Evolutionary conservation across 1,284 basidiomycete species (phyloP), one percentile per base, ranked within the genome.

Genomic region (Ceratobasidium sp.): DNA sequence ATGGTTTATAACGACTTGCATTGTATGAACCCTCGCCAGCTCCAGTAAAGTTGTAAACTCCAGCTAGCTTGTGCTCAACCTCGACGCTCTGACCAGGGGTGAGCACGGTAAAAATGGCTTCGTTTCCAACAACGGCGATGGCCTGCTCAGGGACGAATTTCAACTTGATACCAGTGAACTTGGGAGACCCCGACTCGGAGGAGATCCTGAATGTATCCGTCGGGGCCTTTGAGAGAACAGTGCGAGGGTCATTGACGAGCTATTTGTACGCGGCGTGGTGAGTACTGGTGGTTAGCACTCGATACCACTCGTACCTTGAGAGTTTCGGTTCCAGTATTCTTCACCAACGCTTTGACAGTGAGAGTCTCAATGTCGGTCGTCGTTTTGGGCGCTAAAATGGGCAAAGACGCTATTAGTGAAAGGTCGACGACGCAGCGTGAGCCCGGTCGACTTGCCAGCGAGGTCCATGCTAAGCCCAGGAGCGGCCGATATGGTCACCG

Each of bases 201-300:
- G 53, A 22, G 75, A 84, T 81, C 68, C 67, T 53, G 75, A 84
- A 85, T 47, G 80, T 79, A 71, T 84, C 73, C 31, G 82, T 79
- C 42, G 81, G 79, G 62, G 82, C 70, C 54, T 77, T 77, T 64
- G 78, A 78, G 40, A 65, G 32, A n/a, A 65, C 31, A 2, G 47
- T 38, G 27, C 38, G 31, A 10, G 62, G 62, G 35, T 65, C 62
- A 27, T 65, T 65, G 1, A 65, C 15, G 10, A 65, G 47, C 62
- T 60, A 20, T 17, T 17, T 10, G 38, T 15, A n/a, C n/a, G n/a
- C n/a, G n/a, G 56, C 22, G 13, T 3, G 7, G 12, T 43, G n/a
- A 31, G 29, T 47, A 22, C 22, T 3, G 25, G 5, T 8, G 6
- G 29, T n/a, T 42, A 22, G 10, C 25, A 17, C 8, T 31, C 34